A percentile compares a stretch with the other conserved stretches of the same genome.
Conservation (phyloP, 148 eudicot genomes). For the Rheum nobile region DNA sequence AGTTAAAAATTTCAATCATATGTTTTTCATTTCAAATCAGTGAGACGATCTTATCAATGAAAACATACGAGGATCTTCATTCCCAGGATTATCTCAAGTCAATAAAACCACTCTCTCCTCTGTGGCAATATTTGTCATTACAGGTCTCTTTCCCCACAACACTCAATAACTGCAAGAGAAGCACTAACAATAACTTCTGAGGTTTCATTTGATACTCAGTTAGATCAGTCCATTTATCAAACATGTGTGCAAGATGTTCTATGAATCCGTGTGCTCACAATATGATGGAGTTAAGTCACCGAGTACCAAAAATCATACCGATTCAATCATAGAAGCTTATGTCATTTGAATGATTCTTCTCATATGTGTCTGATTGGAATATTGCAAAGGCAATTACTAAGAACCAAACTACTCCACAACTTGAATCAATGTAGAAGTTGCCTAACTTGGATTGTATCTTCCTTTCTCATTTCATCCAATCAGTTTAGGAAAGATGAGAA, state of each 20-base stretch:
- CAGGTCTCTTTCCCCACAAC: constrained; percentile 81
- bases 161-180: constrained; percentile 54
- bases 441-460: neutral
- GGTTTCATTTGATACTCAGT: no score
- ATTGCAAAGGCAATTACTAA: no score
- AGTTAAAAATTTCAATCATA: no score
- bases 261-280: no score
- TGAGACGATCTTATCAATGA: neutral
- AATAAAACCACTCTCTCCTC: constrained; percentile 84
- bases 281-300: neutral
- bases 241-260: no score
- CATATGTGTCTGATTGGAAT: neutral
- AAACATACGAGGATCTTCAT: constrained; percentile 87
- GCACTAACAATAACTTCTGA: neutral
- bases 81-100: constrained; percentile 81
- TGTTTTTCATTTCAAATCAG: neutral
- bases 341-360: neutral
- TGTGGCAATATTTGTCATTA: constrained; percentile 76
- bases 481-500: neutral
- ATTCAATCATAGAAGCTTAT: no score
- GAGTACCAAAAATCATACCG: no score
- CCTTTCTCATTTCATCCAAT: neutral
- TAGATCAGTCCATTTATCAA: no score
- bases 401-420: no score
- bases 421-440: no score